Evolutionary conservation across 306 rosid species (phyloP).

Genomic region (Ochetophila trinervis): DNA sequence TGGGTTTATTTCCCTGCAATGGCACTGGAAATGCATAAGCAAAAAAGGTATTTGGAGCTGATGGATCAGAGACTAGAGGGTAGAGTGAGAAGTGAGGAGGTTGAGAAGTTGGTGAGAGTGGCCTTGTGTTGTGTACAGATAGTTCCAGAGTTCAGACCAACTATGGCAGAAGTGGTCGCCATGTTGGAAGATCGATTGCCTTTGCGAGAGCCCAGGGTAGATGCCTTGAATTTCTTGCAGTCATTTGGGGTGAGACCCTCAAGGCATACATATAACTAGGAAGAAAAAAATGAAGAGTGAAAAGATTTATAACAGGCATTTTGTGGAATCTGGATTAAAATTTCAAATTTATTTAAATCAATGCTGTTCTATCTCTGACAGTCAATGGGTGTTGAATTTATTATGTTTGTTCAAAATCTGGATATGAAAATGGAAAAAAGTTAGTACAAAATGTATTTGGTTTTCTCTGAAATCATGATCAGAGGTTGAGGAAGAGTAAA

Average conservation of each 20-base stretch:
- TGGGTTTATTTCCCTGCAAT: constrained; percentile 9
- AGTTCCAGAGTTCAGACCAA: constrained; percentile 11
- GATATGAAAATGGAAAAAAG: too few species aligned
- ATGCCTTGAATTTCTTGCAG: constrained; percentile 16
- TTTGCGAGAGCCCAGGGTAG: constrained; percentile 10
- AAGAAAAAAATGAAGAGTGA: background rate
- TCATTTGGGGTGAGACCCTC: background rate
- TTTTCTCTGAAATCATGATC: too few species aligned
- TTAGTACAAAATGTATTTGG: too few species aligned
- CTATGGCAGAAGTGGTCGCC: constrained; percentile 15
- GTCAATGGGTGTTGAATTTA: too few species aligned
- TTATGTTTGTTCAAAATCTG: too few species aligned
- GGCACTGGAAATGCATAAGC: constrained; percentile 17
- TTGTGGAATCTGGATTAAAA: background rate
- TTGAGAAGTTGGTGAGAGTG: constrained; percentile 13
- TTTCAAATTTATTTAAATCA: too few species aligned
- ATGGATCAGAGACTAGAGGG: constrained; percentile 18
- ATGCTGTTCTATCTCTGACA: too few species aligned
- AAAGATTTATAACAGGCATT: background rate
- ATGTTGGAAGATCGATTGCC: constrained; percentile 22
- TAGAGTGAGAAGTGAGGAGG: constrained; percentile 4
- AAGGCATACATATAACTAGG: background rate
- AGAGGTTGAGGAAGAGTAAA: too few species aligned
- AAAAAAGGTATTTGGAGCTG: constrained; percentile 15
- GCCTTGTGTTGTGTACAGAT: constrained; percentile 17